Evolutionary conservation across 2,329 filamentous ascomycete genomes (phyloP), one percentile per base, ranked within the genome.

Genomic region (Cryphonectria carpinicola): DNA sequence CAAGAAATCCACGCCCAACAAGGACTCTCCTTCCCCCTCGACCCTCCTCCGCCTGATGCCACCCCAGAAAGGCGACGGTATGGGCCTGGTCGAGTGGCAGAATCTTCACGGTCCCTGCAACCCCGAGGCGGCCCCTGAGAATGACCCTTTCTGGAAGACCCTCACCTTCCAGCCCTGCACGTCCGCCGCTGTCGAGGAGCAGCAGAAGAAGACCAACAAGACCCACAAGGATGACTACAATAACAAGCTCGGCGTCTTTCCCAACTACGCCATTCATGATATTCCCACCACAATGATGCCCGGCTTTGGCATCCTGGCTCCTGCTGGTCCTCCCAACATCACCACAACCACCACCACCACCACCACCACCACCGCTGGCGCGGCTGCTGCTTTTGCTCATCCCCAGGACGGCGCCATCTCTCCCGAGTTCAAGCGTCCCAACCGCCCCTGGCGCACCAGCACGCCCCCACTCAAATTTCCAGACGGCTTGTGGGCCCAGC

Each of bases 51-150:
- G 32, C 41, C 62, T 3, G 54, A 32, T 28, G 8, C 3, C 54
- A 6, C 19, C 41, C 22, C 22, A 46, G 1, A 17, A 4, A 3
- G 41, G 54, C 22, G 52, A 11, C 3, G 10, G 22, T 19, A 69
- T 71, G 67, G 70, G 70, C 49, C 67, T 71, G 6, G 49, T 70
- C 2, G 67, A 62, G 61, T 69, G 64, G 49, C 63, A 70, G 67
- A 41, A 32, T n/a, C 58, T 64, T 37, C 49, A 71, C 67, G 39
- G 67, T 17, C 63, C 37, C 7, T 3, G 19, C 39, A 52, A 49
- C 25, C 35, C 35, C 10, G 28, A 41, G 0, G 46, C 60, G 60
- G 35, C 13, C 10, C 19, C 60, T n/a, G 28, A 66, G 8, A 5
- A 46, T 4, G 41, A 41, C 37, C n/a, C 61, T n/a, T 25, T 35